Percentiles rank a stretch among this genome's conserved stretches.
Evolutionary conservation across 176 grass and related monocot genomes (phyloP).

Genomic region (Tillandsia leiboldiana): DNA sequence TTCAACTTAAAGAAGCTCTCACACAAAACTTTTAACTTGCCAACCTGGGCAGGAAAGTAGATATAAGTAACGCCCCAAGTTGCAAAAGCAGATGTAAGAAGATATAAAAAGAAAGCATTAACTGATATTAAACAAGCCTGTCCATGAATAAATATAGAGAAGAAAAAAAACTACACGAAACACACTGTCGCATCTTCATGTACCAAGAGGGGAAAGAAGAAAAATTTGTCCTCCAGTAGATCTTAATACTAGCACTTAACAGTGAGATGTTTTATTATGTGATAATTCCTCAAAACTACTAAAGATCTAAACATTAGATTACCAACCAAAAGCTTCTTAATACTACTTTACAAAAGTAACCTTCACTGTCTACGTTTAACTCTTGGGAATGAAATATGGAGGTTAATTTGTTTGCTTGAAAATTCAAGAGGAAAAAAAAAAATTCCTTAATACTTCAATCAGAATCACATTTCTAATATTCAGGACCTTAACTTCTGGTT

Average conservation of each 20-base stretch:
- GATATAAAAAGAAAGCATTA: too few species aligned
- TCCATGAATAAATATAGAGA: too few species aligned
- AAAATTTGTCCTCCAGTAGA: too few species aligned
- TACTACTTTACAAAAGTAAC: neutral
- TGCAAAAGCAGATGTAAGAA: too few species aligned
- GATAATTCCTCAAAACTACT: neutral
- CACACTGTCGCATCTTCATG: too few species aligned
- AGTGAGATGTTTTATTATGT: too few species aligned
- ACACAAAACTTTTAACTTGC: slow-evolving; percentile 72
- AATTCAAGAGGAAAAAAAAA: neutral
- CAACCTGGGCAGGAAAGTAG: slow-evolving; percentile 29
- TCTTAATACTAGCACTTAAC: too few species aligned
- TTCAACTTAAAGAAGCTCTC: slow-evolving; percentile 93
- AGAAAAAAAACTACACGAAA: too few species aligned
- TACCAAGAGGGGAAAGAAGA: too few species aligned
- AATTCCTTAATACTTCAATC: neutral
- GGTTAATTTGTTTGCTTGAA: neutral
- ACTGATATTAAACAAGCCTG: too few species aligned
- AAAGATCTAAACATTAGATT: neutral
- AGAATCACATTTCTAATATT: neutral
- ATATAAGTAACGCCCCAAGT: neutral
- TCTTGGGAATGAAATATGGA: neutral
- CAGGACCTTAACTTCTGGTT: neutral
- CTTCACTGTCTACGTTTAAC: neutral
- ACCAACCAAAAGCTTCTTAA: neutral